Evolutionary conservation across 2,329 filamentous ascomycete species (phyloP), one percentile per base, ranked within the genome.

Genomic region (Aaosphaeria pasadenensis): DNA sequence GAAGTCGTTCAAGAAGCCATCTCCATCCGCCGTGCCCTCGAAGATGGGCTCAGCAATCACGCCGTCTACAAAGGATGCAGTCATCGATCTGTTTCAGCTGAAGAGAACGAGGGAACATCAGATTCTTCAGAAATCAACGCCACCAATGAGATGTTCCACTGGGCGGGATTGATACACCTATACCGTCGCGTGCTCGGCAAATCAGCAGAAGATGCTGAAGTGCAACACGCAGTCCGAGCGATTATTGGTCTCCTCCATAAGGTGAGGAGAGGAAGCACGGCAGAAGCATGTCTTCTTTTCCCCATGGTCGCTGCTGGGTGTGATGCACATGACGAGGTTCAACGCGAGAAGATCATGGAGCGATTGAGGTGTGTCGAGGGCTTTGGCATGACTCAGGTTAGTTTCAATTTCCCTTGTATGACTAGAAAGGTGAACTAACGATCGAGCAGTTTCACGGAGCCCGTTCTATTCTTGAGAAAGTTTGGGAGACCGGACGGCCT

Each of bases 241-340:
- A 86, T 92, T 41, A 73, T 89, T 30, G 71, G 74, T 1, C 80
- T 83, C 31, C 72, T 92, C 51, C 74, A 75, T 24, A 80, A 79
- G 35, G 82, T 94, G 43, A 74, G 82, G 9, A 72, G 77, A 9
- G 86, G 87, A 5, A 85, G 85, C 30, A 84, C 83, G 11, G 87
- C 88, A 0, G 89, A 92, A 67, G 84, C 83, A 6, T 89, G 87
- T 59, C 72, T 89, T 13, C 67, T 94, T 36, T 91, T 94, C 55
- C 89, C 89, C 0, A 84, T 94, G 71, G 94, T 94, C 67, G 88
- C 87, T 1, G 89, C 89, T 1, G 89, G 89, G 0, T 91, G 88
- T 55, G 87, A 94, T 65, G 83, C 84, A 1, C 72, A 73, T 47
- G 79, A 84, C 43, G 60, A 74, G 32, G 70, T 69, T 3, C 80